phyloP scores from a whole-genome alignment of 2,329 filamentous ascomycete species.

The Chrysoporthe cubensis region DNA sequence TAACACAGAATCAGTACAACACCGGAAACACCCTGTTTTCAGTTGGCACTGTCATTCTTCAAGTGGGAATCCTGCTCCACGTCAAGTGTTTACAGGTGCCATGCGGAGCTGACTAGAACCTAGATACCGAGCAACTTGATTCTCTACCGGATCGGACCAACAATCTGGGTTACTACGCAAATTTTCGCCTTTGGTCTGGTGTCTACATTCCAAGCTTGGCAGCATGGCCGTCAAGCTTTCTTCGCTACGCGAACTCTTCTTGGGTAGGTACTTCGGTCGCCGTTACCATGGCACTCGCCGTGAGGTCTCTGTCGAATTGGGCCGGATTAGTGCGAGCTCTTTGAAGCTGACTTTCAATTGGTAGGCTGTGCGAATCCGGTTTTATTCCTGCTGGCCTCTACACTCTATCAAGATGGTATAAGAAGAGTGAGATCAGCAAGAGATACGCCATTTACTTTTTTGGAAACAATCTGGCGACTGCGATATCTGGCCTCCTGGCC shows the following conservation, averaged over 20 bases:
- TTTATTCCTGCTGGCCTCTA: conserved; percentile 53
- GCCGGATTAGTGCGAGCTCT: neutral
- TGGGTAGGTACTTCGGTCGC: conserved; percentile 33
- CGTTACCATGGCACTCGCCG: conserved; percentile 3
- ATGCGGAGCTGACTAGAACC: neutral
- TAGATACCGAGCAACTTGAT: conserved; percentile 36
- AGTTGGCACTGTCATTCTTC: conserved; percentile 52
- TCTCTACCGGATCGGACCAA: conserved; percentile 38
- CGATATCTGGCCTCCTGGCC: conserved; percentile 45
- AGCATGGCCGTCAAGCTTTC: conserved; percentile 42
- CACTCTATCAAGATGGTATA: conserved; percentile 54
- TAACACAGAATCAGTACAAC: conserved; percentile 56
- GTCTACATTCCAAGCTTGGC: conserved; percentile 46
- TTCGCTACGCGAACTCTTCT: conserved; percentile 44
- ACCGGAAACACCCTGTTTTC: conserved; percentile 55
- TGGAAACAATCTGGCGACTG: conserved; percentile 47
- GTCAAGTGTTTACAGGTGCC: neutral
- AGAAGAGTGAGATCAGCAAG: conserved; percentile 49
- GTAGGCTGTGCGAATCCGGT: conserved; percentile 42
- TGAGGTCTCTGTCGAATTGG: neutral
- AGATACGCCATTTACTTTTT: conserved; percentile 50
- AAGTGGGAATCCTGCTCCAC: conserved; percentile 30
- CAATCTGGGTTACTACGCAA: conserved; percentile 43
- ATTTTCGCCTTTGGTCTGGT: conserved; percentile 44
- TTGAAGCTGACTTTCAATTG: neutral